Conservation (phyloP, 768 basidiomycete genomes). For the Psilocybe tampanensis region DNA sequence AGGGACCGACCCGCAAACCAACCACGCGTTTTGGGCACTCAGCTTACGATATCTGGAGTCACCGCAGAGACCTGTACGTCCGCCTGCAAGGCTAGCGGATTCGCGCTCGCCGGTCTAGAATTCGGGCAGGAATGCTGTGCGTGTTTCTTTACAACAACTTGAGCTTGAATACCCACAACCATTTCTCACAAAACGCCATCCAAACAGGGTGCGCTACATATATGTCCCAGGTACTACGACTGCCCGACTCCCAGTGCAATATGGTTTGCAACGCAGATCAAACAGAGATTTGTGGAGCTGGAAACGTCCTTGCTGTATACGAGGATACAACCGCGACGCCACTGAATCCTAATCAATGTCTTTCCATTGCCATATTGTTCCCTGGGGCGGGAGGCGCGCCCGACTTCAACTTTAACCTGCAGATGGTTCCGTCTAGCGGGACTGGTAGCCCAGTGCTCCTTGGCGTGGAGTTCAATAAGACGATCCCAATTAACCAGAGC, state of each 20-base stretch:
- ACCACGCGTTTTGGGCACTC: conserved; percentile 2
- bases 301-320: conserved; percentile 55
- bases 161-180: background rate
- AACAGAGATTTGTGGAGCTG: conserved; percentile 58
- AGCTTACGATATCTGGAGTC: conserved; percentile 7
- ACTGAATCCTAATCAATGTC: background rate
- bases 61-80: conserved; percentile 14
- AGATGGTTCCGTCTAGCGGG: conserved; percentile 4
- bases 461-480: conserved; percentile 4
- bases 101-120: conserved; percentile 10
- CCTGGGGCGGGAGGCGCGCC: conserved; percentile 7
- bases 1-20: conserved; percentile 6
- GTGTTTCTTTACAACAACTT: background rate
- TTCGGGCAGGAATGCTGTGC: conserved; percentile 14
- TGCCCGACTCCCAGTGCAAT: conserved; percentile 53
- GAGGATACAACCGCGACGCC: conserved; percentile 10
- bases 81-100: conserved; percentile 12
- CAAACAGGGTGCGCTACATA: conserved; percentile 62
- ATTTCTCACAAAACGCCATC: too few species aligned
- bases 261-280: conserved; percentile 59
- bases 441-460: background rate
- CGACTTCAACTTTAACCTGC: conserved; percentile 12
- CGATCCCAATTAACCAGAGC: conserved; percentile 1
- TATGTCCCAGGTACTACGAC: conserved; percentile 47
- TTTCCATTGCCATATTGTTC: conserved; percentile 3